Percentiles rank a stretch among this genome's conserved stretches.
These are phyloP conservation scores for Sistotremastrum suecicum DNA, from an alignment of 768 basidiomycete genomes.

Conservation along the genomic window DNA sequence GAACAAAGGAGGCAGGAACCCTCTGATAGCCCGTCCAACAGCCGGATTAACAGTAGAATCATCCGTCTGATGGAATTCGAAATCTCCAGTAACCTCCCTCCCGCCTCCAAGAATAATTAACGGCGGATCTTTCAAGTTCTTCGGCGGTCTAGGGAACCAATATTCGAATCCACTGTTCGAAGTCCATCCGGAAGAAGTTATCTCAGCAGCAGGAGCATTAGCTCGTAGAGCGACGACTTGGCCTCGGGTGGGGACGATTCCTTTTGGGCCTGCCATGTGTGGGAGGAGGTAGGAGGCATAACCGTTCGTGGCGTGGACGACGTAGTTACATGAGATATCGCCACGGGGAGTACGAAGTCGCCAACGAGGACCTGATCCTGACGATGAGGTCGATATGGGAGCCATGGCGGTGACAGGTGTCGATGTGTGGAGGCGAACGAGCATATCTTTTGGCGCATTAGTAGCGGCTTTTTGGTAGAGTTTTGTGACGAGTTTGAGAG, in stretches of 20 bases:
- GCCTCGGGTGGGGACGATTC: constrained; percentile 59
- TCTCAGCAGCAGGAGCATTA: constrained; percentile 20
- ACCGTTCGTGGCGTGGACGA: constrained; percentile 81
- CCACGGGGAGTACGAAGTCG: constrained; percentile 54
- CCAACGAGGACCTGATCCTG: constrained; percentile 28
- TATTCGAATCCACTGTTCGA: constrained; percentile 46
- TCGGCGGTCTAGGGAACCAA: constrained; percentile 63
- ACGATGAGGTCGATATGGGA: constrained; percentile 1
- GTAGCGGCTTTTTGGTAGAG: constrained; percentile 34
- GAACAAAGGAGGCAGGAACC: constrained; percentile 46
- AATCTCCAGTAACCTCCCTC: constrained; percentile 27
- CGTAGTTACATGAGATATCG: constrained; percentile 36
- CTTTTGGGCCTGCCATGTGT: constrained; percentile 35
- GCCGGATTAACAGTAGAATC: constrained; percentile 37
- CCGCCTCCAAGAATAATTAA: constrained; percentile 65
- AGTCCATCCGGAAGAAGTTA: constrained; percentile 34
- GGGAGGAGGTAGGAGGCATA: constrained; percentile 73
- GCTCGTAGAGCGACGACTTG: constrained; percentile 44
- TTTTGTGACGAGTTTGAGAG: constrained; percentile 64
- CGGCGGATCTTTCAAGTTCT: constrained; percentile 17
- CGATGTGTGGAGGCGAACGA: constrained; percentile 52
- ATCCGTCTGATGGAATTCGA: constrained; percentile 41
- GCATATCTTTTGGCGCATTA: constrained; percentile 14
- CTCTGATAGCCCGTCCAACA: constrained; percentile 36
- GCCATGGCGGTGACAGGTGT: constrained; percentile 46